These are phyloP conservation scores for Fibroporia radiculosa DNA, from an alignment of 768 basidiomycete genomes.

Conservation along the genomic window DNA sequence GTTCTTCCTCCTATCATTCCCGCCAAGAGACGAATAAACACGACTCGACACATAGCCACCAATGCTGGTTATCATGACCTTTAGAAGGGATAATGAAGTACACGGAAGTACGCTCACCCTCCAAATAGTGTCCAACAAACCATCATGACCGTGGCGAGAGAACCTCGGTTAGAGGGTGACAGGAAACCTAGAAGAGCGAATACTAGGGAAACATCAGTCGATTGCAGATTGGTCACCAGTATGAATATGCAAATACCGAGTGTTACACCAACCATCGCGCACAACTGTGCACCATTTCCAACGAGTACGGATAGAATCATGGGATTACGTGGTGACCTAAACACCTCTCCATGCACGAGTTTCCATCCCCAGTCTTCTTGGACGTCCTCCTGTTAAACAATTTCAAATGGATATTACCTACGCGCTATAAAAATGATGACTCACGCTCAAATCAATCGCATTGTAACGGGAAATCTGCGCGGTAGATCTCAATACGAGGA, in stretches of 20 bases:
- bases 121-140: slow-evolving; percentile 94
- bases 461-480: slow-evolving; percentile 88
- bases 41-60: slow-evolving; percentile 86
- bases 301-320: slow-evolving; percentile 77
- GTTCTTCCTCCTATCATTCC: slow-evolving; percentile 70
- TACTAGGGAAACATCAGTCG: slow-evolving; percentile 43
- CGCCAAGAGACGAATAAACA: slow-evolving; percentile 73
- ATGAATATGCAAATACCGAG: slow-evolving; percentile 68
- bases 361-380: slow-evolving; percentile 99
- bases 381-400: slow-evolving; percentile 68
- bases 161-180: slow-evolving; percentile 91
- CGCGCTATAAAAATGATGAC: slow-evolving; percentile 16
- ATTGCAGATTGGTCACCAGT: too few relatives aligned
- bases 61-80: slow-evolving; percentile 40
- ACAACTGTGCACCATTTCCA: slow-evolving; percentile 86
- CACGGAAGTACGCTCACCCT: slow-evolving; percentile 37
- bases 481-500: neutral
- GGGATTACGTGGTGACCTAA: slow-evolving; percentile 72
- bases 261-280: slow-evolving; percentile 82
- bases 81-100: slow-evolving; percentile 3
- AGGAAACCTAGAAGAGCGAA: slow-evolving; percentile 92
- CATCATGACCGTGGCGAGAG: slow-evolving; percentile 90
- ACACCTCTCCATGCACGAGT: slow-evolving; percentile 93
- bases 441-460: slow-evolving; percentile 81
- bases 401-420: neutral